phyloP scores from a whole-genome alignment of 2,329 filamentous ascomycete genomes.

The Ophiocordyceps sinensis region DNA sequence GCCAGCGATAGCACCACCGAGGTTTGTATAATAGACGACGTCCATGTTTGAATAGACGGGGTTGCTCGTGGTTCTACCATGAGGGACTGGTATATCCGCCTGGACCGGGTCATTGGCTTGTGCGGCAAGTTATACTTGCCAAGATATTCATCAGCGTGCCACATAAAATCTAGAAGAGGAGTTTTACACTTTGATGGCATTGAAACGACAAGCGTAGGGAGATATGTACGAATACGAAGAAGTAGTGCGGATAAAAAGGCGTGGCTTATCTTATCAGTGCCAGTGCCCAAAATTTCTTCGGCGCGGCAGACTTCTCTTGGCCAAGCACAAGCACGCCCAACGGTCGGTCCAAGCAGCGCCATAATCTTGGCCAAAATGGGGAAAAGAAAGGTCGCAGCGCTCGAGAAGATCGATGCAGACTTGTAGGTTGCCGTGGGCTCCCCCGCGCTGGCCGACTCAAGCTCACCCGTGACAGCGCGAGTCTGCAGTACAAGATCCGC shows the following conservation, averaged over 20 bases:
- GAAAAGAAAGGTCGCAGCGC: constrained; percentile 78
- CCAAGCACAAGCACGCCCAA: background rate
- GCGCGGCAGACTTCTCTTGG: background rate
- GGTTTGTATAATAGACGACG: constrained; percentile 17
- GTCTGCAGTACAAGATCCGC: constrained; percentile 81
- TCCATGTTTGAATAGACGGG: constrained; percentile 6
- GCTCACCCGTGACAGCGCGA: constrained; percentile 43
- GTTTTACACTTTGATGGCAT: background rate
- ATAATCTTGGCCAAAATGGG: constrained; percentile 38
- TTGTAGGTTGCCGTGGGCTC: constrained; percentile 33
- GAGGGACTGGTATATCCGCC: too few relatives aligned
- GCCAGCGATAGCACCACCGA: constrained; percentile 6
- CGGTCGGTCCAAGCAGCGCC: too few relatives aligned
- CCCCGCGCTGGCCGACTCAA: background rate
- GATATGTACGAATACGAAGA: too few relatives aligned
- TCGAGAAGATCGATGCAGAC: constrained; percentile 92
- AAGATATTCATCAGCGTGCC: too few relatives aligned
- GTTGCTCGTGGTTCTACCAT: background rate
- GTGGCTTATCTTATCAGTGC: constrained; percentile 2
- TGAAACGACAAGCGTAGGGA: background rate
- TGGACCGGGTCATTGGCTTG: too few relatives aligned
- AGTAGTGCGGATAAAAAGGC: too few relatives aligned
- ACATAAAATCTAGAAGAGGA: too few relatives aligned
- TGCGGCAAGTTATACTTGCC: too few relatives aligned
- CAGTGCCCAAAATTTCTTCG: background rate